A percentile compares a stretch with the other conserved stretches of the same genome.
phyloP scores from a whole-genome alignment of 192 early-diverging fungal species.

The Mycoemilia scoparia region DNA sequence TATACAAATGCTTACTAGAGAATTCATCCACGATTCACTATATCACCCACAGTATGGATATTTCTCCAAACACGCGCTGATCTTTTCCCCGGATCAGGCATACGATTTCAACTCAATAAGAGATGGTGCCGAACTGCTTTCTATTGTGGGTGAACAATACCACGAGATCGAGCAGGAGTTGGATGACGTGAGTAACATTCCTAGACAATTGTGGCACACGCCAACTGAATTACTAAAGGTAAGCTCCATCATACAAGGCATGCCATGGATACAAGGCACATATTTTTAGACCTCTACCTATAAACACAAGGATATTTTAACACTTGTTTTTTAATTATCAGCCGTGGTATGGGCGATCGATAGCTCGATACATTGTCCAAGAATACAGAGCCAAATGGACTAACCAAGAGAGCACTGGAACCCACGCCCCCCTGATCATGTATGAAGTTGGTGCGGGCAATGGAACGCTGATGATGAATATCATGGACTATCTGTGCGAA shows the following conservation, averaged over 20 bases:
- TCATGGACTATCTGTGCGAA: conserved; percentile 71
- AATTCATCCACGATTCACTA: conserved; percentile 88
- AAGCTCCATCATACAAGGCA: conserved; percentile 49
- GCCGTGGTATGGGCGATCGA: conserved; percentile 74
- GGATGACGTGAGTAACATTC: conserved; percentile 50
- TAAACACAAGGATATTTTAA: too few species aligned
- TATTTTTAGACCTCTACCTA: too few species aligned
- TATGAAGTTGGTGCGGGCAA: conserved; percentile 97
- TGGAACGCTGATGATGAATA: conserved; percentile 85
- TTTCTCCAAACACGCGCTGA: conserved; percentile 84
- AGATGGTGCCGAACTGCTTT: conserved; percentile 56
- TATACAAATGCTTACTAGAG: conserved; percentile 55
- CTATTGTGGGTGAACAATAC: conserved; percentile 54
- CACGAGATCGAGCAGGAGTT: conserved; percentile 60
- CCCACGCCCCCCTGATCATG: conserved; percentile 53
- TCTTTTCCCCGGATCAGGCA: conserved; percentile 44
- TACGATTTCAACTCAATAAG: conserved; percentile 45
- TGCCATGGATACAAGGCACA: conserved; percentile 3
- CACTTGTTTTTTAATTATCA: too few species aligned
- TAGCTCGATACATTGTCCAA: conserved; percentile 73
- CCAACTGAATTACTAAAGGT: conserved; percentile 88
- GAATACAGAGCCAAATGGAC: conserved; percentile 49
- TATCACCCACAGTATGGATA: conserved; percentile 96
- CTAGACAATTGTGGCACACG: conserved; percentile 94
- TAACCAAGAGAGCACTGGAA: conserved; percentile 8